Evolutionary conservation across 176 grass and related monocot species (phyloP).

Genomic region (Aechmea fasciata): DNA sequence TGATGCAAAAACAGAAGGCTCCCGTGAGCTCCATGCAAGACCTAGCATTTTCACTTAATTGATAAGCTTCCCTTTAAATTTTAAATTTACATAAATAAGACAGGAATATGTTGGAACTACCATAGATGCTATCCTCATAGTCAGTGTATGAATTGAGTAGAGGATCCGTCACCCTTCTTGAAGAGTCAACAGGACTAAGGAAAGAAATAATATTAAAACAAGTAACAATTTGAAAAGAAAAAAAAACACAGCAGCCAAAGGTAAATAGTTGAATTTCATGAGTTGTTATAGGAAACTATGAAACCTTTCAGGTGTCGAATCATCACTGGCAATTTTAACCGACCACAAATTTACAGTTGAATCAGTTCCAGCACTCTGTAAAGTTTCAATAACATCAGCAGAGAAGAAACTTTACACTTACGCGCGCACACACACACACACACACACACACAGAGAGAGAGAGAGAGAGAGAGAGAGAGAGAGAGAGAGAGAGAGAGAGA

Average conservation of each 20-base stretch:
- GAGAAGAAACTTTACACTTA: not conserved
- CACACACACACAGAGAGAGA: not conserved
- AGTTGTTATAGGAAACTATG: not conserved
- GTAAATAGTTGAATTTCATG: not conserved
- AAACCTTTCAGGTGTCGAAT: slow-evolving; percentile 67
- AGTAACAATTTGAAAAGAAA: slow-evolving; percentile 23
- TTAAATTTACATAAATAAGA: slow-evolving; percentile 11
- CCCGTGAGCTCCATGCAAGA: slow-evolving; percentile 90
- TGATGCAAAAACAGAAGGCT: slow-evolving; percentile 88
- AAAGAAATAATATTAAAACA: slow-evolving; percentile 28
- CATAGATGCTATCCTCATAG: slow-evolving; percentile 97
- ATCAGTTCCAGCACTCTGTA: slow-evolving; percentile 96
- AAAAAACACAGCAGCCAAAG: slow-evolving; percentile 16
- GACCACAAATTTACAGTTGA: slow-evolving; percentile 96
- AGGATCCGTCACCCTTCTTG: slow-evolving; percentile 50
- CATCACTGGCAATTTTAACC: slow-evolving; percentile 42
- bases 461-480: not conserved
- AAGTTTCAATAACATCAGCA: slow-evolving; percentile 27
- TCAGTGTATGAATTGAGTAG: slow-evolving; percentile 84
- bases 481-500: not conserved
- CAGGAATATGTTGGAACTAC: slow-evolving; percentile 31
- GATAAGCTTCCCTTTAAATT: slow-evolving; percentile 19
- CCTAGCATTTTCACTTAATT: slow-evolving; percentile 37
- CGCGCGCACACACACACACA: not conserved
- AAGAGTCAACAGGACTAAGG: slow-evolving; percentile 52